These are phyloP conservation scores for Wilhelminamyces savonicus DNA, from an alignment of 805 yeast genomes.

Conservation along the genomic window DNA sequence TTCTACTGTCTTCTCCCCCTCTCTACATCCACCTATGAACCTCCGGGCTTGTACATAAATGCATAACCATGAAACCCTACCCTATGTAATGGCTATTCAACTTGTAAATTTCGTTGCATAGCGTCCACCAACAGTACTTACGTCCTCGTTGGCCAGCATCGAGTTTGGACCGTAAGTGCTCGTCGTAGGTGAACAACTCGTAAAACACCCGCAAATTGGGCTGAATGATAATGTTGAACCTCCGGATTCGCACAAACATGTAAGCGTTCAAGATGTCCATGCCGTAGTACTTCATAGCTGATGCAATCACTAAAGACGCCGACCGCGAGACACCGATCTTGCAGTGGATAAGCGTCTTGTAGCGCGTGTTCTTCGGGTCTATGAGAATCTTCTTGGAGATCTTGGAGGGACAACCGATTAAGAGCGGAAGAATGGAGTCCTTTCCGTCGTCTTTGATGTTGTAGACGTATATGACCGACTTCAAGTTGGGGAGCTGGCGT, in stretches of 20 bases:
- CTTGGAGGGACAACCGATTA: too few relatives aligned
- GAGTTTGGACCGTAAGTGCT: too few relatives aligned
- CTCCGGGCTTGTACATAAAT: too few relatives aligned
- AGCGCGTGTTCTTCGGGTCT: slow-evolving; percentile 17
- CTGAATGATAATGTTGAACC: slow-evolving; percentile 89
- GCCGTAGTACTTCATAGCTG: slow-evolving; percentile 73
- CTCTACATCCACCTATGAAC: too few relatives aligned
- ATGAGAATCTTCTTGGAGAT: slow-evolving; percentile 43
- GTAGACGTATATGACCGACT: slow-evolving; percentile 53
- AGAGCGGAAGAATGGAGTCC: slow-evolving; percentile 53
- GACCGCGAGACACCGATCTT: slow-evolving; percentile 94
- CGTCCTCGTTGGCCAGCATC: too few relatives aligned
- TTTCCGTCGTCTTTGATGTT: slow-evolving; percentile 88
- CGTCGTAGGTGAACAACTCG: slow-evolving; percentile 53
- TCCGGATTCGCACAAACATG: slow-evolving; percentile 78
- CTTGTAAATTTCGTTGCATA: too few relatives aligned
- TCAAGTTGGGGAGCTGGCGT: slow-evolving; percentile 25
- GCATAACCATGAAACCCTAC: too few relatives aligned
- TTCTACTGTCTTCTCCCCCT: too few relatives aligned
- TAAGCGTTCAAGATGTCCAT: slow-evolving; percentile 74
- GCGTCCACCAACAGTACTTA: too few relatives aligned
- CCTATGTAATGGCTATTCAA: too few relatives aligned
- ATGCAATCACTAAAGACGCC: slow-evolving; percentile 94
- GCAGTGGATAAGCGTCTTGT: slow-evolving; percentile 67
- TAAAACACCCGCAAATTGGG: slow-evolving; percentile 91